Base-by-base conservation (phyloP, 2,329 filamentous ascomycete genomes). In the Paecilomyces dactylethromorphus region DNA sequence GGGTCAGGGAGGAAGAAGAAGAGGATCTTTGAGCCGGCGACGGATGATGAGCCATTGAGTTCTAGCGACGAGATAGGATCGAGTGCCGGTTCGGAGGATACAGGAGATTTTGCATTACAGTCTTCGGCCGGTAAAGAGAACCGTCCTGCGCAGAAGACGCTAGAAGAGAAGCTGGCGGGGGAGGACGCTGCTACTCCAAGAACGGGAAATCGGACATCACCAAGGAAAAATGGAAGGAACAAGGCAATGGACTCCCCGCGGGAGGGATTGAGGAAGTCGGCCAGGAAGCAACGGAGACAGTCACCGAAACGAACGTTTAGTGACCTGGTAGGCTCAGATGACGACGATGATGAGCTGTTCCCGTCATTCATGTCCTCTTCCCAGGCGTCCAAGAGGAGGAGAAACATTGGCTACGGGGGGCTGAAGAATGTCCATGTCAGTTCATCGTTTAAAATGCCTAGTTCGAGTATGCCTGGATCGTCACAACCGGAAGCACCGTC, bases 31-130 rank as follows among this genome's bases (percentile, higher is more conserved):
- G 62, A 68, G 53, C 70, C 70, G 3, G 71, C 64, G 5, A 74
- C 67, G 12, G 70, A 75, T 39, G 72, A 71, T 54, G 72, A 71
- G 13, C 74, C 73, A 3, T 22, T 71, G 3, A 74, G 72, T 57
- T 72, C 70, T 1, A 70, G 61, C 24, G 69, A 72, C 18, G 72
- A 73, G 12, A 58, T 45, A 51, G 64, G 65, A 15, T n/a, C 22
- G 13, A 52, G 55, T 51, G 4, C 13, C 5, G n/a, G 5, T 18
- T 45, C n/a, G 13, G 18, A 5, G 6, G 39, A 45, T 45, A 3
- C 10, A 8, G 15, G 11, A 3, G 7, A 12, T 45, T 45, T 18
- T 4, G 4, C 35, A 11, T n/a, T 2, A 21, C 10, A 2, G 15
- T 18, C 39, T 31, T 51, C 12, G 22, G 18, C n/a, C 53, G 51